Percentiles rank a stretch among this genome's conserved stretches.
Conservation (phyloP, 2,329 filamentous ascomycete genomes). For the Paracorniculantispora psalliotae region DNA sequence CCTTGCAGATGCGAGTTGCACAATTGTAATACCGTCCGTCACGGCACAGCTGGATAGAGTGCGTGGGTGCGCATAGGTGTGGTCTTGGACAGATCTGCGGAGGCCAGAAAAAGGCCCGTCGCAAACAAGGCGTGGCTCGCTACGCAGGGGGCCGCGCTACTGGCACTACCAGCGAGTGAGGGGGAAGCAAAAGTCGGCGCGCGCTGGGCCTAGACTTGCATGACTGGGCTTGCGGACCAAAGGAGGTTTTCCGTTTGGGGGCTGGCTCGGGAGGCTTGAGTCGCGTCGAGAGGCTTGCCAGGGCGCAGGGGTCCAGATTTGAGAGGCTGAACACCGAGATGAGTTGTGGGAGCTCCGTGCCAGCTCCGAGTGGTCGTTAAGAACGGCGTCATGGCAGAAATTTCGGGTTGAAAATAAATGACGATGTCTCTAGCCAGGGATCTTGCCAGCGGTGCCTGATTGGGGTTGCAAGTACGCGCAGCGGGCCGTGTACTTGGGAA, state of each 20-base stretch:
- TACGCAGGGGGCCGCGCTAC: neutral
- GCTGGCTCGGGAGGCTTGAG: neutral
- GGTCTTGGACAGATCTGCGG: neutral
- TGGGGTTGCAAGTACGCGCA: neutral
- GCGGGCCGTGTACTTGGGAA: neutral
- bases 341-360: neutral
- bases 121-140: neutral
- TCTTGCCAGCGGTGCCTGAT: neutral
- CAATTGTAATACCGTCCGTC: neutral
- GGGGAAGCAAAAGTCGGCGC: too few relatives aligned
- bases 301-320: neutral
- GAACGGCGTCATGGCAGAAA: neutral
- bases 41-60: neutral
- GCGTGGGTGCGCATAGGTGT: neutral
- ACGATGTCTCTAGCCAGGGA: neutral
- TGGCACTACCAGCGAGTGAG: neutral
- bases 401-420: neutral
- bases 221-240: slow-evolving; percentile 8
- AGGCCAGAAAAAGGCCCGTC: slow-evolving; percentile 2
- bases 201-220: neutral
- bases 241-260: slow-evolving; percentile 4
- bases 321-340: slow-evolving; percentile 8
- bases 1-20: neutral
- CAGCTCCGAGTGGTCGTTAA: neutral
- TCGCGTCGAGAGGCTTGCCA: neutral